Conservation (phyloP, 345 rosid species). For the Brassica carinata region DNA sequence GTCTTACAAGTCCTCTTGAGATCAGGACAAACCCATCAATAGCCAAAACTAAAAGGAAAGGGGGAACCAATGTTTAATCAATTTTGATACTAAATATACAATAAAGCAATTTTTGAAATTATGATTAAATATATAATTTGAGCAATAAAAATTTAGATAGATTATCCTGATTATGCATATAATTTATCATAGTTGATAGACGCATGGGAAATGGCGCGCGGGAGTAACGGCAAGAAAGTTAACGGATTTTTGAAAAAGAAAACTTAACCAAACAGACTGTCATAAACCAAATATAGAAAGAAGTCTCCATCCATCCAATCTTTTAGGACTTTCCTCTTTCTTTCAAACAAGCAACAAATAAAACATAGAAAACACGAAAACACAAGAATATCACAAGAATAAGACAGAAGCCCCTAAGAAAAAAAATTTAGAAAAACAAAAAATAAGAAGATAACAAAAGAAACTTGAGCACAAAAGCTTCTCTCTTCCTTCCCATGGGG, state of each 20-base stretch:
- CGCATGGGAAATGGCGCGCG: neutral
- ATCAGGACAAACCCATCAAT: neutral
- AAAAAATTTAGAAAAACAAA: neutral
- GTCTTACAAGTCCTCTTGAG: neutral
- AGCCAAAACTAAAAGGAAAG: neutral
- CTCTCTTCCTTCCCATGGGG: slow-evolving; percentile 49
- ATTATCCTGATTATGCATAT: neutral
- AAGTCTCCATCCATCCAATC: slow-evolving; percentile 29
- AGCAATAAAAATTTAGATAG: neutral
- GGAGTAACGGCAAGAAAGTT: slow-evolving; percentile 24
- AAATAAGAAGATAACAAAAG: neutral
- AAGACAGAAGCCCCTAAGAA: slow-evolving; percentile 7
- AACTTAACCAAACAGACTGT: neutral
- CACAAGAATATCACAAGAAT: slow-evolving; percentile 29
- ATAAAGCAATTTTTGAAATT: neutral
- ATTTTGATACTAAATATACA: neutral
- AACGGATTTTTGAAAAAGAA: neutral
- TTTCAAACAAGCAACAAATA: slow-evolving; percentile 23
- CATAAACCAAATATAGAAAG: slow-evolving; percentile 22
- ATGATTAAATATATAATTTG: neutral
- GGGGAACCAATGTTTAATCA: neutral
- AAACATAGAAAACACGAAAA: slow-evolving; percentile 28
- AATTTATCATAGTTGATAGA: neutral
- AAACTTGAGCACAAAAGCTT: slow-evolving; percentile 30
- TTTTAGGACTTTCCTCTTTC: slow-evolving; percentile 36